Evolutionary conservation across 257 asterid species (phyloP), one percentile per base, ranked within the genome.

Genomic region (Primulina huaijiensis): DNA sequence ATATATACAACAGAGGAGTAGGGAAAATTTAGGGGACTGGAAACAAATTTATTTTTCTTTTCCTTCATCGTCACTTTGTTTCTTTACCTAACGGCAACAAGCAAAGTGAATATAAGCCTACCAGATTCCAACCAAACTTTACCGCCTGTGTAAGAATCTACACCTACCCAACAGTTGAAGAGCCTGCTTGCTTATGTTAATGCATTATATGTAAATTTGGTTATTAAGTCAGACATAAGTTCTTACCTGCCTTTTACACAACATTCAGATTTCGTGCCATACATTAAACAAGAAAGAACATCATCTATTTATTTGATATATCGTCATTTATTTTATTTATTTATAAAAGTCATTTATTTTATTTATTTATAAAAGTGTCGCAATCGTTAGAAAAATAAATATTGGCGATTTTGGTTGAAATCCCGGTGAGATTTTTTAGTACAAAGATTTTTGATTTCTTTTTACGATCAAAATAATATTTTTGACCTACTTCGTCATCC

Each of bases 81-180:
- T 82, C 78, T 79, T 76, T 62, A 82, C 97, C 88, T 77, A 78
- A 82, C 86, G 57, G 70, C 75, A 83, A 79, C 82, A 68, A 84
- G 75, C 72, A 33, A 46, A 66, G 83, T 77, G 78, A 66, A 81
- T 53, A 68, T 43, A 58, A 71, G 84, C 67, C 72, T 73, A 81
- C 83, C 80, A 79, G 73, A 63, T 83, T 88, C 90, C 53, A 76
- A 88, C 98, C 93, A 82, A 86, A 87, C 96, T 73, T 86, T 43
- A 80, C 90, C 78, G 86, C 74, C 70, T 80, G 82, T 62, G 67
- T 72, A 86, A 78, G 88, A 79, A 85, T 71, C 66, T 82, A 64
- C 71, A 81, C 72, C 86, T 72, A 70, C 74, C 78, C 84, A 78
- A 67, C 81, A 34, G 65, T 74, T 63, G 72, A 38, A 62, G 76